phyloP scores from a whole-genome alignment of 805 yeast genomes.

The Wickerhamiella spandovensis region DNA sequence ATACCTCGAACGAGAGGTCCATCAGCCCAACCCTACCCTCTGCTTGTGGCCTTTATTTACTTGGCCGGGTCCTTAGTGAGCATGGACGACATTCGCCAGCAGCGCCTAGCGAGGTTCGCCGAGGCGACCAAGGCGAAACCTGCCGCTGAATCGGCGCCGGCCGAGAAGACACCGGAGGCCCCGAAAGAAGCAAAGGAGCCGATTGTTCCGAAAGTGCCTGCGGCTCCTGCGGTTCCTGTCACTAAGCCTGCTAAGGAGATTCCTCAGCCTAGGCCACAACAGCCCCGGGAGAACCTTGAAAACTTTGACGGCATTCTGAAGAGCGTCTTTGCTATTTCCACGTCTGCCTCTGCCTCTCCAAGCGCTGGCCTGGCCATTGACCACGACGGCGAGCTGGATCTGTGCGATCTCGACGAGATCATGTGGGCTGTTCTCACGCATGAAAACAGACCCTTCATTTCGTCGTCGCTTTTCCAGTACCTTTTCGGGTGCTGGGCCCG shows the following conservation, averaged over 20 bases:
- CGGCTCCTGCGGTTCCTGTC: neutral
- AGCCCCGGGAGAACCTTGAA: neutral
- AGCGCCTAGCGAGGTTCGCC: constrained; percentile 6
- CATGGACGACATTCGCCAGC: constrained; percentile 14
- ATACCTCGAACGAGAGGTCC: too few species aligned
- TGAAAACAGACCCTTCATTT: neutral
- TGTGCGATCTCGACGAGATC: neutral
- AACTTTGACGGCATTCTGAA: neutral
- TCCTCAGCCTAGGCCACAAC: neutral
- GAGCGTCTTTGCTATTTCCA: neutral
- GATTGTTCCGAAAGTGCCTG: neutral
- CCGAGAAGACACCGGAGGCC: too few species aligned
- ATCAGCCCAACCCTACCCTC: too few species aligned
- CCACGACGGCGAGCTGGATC: neutral
- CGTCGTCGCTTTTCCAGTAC: constrained; percentile 5
- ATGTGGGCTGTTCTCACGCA: neutral
- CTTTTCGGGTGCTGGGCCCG: constrained; percentile 8
- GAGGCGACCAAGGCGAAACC: neutral
- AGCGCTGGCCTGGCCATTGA: neutral
- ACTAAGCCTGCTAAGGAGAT: neutral
- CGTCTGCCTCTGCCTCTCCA: neutral
- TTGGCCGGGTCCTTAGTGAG: neutral
- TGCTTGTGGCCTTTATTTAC: too few species aligned
- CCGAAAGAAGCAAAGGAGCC: too few species aligned
- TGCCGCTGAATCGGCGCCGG: too few species aligned